These are phyloP conservation scores for Carex scoparia DNA, from an alignment of 176 grass and related monocot genomes.

Conservation along the genomic window DNA sequence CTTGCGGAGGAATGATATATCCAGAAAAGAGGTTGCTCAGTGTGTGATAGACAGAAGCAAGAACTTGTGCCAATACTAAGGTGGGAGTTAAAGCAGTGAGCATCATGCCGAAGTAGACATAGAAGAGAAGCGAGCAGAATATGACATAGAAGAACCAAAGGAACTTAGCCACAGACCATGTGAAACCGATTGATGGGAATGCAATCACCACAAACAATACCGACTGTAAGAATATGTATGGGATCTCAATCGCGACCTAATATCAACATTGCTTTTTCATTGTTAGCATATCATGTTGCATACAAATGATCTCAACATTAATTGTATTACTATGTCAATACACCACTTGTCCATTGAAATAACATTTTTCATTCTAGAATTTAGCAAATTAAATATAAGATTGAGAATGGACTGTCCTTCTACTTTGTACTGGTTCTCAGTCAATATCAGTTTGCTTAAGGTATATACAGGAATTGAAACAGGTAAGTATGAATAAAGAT, in stretches of 20 bases:
- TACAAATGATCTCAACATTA: neutral
- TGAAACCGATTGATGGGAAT: slow-evolving; percentile 56
- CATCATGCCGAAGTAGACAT: slow-evolving; percentile 86
- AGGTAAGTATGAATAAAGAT: no score
- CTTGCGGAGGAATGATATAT: slow-evolving; percentile 55
- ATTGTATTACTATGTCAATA: no score
- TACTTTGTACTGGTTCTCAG: neutral
- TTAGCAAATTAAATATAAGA: neutral
- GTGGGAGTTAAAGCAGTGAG: slow-evolving; percentile 49
- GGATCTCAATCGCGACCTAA: slow-evolving; percentile 76
- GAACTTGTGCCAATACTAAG: slow-evolving; percentile 51
- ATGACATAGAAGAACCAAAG: slow-evolving; percentile 72
- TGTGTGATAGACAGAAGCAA: slow-evolving; percentile 46
- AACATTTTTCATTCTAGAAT: no score
- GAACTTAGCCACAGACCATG: slow-evolving; percentile 65
- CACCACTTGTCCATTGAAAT: no score
- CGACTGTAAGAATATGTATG: slow-evolving; percentile 57
- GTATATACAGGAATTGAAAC: no score
- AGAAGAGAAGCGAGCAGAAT: slow-evolving; percentile 62
- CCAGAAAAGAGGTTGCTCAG: slow-evolving; percentile 75
- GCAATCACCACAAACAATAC: slow-evolving; percentile 41
- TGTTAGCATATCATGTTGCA: neutral
- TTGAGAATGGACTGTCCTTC: neutral
- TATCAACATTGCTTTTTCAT: neutral
- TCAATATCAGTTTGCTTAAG: neutral